Evolutionary conservation across 306 rosid genomes (phyloP), one percentile per base, ranked within the genome.

Genomic region (Hylodesmum podocarpum): DNA sequence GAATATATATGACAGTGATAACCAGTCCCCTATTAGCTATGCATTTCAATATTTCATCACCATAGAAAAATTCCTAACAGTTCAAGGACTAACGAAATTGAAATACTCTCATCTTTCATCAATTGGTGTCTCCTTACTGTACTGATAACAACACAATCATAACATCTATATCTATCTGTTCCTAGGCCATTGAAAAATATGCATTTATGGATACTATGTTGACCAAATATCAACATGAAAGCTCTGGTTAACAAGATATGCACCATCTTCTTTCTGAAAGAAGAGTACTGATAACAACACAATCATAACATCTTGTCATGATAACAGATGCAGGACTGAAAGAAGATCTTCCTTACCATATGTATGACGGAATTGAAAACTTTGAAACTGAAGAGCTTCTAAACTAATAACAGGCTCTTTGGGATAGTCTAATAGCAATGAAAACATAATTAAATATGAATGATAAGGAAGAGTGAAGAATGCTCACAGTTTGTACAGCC

Each of bases 401-500:
- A 78, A 66, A 31, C 8, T 28, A 15, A 78, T 39, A 70, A 31
- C 19, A 70, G n/a, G 15, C 24, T 39, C 41, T 25, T 53, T 59
- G 46, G 9, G 49, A 66, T 61, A 43, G 43, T 61, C 44, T 70
- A 68, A 46, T 57, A 73, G 59, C 75, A 34, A 46, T 54, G 46
- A 47, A 69, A 81, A 53, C 8, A 15, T 61, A 3, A 46, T 66
- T 55, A 46, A 18, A 40, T 10, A 31, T 4, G 62, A 71, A 53
- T 24, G 27, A 65, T 41, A 34, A 12, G 44, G 37, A 22, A 73
- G 66, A 62, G 65, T 31, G 24, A 62, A 41, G 33, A 73, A 33
- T 36, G 82, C 99, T 89, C 88, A 96, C 99, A 76, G 99, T 91
- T 81, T 96, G 99, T 79, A 96, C 94, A 81, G 97, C 96, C 67